Percentiles rank a stretch among this genome's conserved stretches.
Conservation (phyloP, 2,329 filamentous ascomycete species). For the Ciborinia camelliae region DNA sequence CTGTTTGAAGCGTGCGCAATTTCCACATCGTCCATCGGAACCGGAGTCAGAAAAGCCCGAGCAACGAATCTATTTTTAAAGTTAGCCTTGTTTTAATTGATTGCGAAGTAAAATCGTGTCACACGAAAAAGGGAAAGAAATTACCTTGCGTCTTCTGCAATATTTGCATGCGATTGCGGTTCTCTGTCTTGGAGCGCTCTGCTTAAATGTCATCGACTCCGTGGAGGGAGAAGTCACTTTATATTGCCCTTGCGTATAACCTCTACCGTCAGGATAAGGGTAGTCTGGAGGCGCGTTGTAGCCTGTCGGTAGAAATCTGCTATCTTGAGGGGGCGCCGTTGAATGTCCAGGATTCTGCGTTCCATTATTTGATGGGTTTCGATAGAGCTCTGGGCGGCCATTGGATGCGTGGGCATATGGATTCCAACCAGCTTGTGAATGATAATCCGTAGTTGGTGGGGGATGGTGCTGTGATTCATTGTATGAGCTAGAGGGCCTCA, state of each 20-base stretch:
- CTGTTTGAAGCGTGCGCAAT: constrained; percentile 71
- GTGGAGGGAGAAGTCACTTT: not conserved
- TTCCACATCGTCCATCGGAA: constrained; percentile 68
- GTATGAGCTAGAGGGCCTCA: not conserved
- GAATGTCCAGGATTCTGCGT: not conserved
- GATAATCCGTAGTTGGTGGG: not conserved
- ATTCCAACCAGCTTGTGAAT: not conserved
- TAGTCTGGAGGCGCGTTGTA: not conserved
- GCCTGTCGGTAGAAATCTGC: not conserved
- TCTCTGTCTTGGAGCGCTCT: constrained; percentile 55
- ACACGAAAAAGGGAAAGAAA: not conserved
- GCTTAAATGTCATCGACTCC: constrained; percentile 35
- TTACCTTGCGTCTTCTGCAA: constrained; percentile 57
- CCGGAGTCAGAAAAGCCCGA: constrained; percentile 67
- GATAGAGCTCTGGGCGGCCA: not conserved
- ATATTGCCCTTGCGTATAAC: constrained; percentile 20
- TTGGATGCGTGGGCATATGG: not conserved
- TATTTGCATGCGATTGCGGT: constrained; percentile 60
- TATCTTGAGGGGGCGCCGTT: not conserved
- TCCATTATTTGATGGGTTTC: not conserved
- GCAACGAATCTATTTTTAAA: constrained; percentile 60
- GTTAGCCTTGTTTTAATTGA: constrained; percentile 22
- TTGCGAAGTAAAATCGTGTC: not conserved
- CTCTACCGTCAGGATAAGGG: constrained; percentile 24
- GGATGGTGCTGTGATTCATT: not conserved